phyloP scores from a whole-genome alignment of 148 eudicot species.

The Rhododendron ovatum region DNA sequence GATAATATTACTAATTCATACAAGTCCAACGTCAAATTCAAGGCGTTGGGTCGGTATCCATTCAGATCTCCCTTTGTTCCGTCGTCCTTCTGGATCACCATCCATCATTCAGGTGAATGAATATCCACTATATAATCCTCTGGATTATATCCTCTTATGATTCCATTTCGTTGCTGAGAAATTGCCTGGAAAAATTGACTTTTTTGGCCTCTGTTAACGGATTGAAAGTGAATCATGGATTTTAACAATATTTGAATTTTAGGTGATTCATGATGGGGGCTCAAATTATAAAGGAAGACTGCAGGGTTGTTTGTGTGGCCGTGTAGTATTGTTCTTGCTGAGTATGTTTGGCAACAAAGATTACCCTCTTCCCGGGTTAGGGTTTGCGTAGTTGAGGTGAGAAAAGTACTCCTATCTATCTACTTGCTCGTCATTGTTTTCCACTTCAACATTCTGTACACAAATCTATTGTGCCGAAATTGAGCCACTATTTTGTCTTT shows the following conservation, averaged over 20 bases:
- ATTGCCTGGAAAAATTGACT: not conserved
- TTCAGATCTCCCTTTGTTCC: no score
- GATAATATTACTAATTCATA: no score
- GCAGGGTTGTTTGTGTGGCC: no score
- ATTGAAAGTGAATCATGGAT: not conserved
- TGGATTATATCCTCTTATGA: no score
- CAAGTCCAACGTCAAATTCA: no score
- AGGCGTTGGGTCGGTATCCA: no score
- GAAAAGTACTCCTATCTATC: not conserved
- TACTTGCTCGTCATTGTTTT: not conserved
- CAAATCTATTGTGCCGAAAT: not conserved
- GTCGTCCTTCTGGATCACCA: conserved; percentile 36
- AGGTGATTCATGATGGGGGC: not conserved
- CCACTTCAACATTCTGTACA: not conserved
- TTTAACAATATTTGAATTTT: not conserved
- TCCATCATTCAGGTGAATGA: no score
- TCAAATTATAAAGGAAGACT: no score
- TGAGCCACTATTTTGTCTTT: no score
- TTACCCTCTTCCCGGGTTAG: no score
- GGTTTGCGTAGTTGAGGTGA: conserved; percentile 63
- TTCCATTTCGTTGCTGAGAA: not conserved
- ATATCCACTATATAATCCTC: no score
- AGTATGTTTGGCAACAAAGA: conserved; percentile 95
- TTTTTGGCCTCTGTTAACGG: not conserved
- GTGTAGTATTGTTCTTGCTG: no score